These are phyloP conservation scores for Ophiosphaerella korrae DNA, from an alignment of 2,329 filamentous ascomycete species.

Conservation along the genomic window DNA sequence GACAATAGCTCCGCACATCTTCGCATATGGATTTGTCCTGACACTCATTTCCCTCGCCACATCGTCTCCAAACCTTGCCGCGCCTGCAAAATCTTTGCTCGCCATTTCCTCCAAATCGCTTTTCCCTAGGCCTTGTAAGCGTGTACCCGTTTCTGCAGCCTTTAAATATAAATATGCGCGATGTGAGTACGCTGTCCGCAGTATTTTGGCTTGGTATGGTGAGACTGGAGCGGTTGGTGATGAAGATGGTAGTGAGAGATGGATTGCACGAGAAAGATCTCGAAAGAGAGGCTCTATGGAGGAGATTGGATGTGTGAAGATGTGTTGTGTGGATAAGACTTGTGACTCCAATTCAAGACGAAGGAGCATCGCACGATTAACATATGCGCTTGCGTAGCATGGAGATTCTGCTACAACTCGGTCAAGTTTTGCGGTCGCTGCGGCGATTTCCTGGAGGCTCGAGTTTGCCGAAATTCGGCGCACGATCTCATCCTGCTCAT, in stretches of 20 bases:
- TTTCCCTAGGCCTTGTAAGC: slow-evolving; percentile 39
- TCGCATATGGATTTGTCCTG: slow-evolving; percentile 66
- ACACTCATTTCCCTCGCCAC: slow-evolving; percentile 63
- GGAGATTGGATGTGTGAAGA: slow-evolving; percentile 19
- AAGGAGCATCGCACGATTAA: slow-evolving; percentile 74
- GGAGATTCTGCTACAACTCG: slow-evolving; percentile 64
- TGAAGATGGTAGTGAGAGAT: slow-evolving; percentile 53
- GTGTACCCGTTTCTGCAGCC: slow-evolving; percentile 44
- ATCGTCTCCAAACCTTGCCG: slow-evolving; percentile 62
- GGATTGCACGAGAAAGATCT: slow-evolving; percentile 57
- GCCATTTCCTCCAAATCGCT: slow-evolving; percentile 60
- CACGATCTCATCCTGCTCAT: slow-evolving; percentile 53
- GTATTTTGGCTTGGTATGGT: slow-evolving; percentile 66
- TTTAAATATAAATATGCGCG: slow-evolving; percentile 57
- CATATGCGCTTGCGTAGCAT: slow-evolving; percentile 72
- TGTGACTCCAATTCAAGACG: slow-evolving; percentile 59
- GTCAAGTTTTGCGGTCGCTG: slow-evolving; percentile 51
- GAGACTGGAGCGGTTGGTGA: slow-evolving; percentile 60
- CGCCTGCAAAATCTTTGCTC: slow-evolving; percentile 60
- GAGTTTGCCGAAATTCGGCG: slow-evolving; percentile 21
- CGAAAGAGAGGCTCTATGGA: slow-evolving; percentile 31
- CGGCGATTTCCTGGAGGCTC: slow-evolving; percentile 14
- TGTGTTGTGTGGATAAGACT: slow-evolving; percentile 7
- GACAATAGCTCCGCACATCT: slow-evolving; percentile 66
- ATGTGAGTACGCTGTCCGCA: slow-evolving; percentile 75